These are phyloP conservation scores for Irpex sp. DNA, from an alignment of 1,284 basidiomycete genomes.

Conservation along the genomic window DNA sequence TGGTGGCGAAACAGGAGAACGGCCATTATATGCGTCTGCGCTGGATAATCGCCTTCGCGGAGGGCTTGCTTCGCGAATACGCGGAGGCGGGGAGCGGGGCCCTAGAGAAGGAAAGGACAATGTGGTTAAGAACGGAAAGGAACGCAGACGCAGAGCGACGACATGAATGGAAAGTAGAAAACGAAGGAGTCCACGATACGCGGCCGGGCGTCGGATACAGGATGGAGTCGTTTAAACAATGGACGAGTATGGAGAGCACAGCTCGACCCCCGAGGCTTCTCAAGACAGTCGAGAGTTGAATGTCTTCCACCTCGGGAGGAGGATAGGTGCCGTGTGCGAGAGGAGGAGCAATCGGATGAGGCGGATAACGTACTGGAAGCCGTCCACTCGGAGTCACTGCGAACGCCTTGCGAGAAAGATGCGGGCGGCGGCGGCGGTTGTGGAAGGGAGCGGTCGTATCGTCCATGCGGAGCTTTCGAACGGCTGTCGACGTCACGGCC, in stretches of 20 bases:
- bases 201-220: conserved; percentile 49
- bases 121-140: conserved; percentile 31
- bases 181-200: conserved; percentile 47
- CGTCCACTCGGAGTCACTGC: conserved; percentile 41
- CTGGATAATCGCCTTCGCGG: conserved; percentile 13
- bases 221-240: conserved; percentile 41
- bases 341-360: conserved; percentile 44
- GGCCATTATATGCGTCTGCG: conserved; percentile 17
- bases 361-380: conserved; percentile 77
- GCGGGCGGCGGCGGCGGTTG: conserved; percentile 14
- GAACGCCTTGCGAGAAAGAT: conserved; percentile 23
- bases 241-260: conserved; percentile 32
- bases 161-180: conserved; percentile 30
- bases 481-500: conserved; percentile 19
- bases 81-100: conserved; percentile 41
- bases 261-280: conserved; percentile 51
- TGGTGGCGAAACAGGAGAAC: conserved; percentile 14
- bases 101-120: conserved; percentile 49
- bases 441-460: conserved; percentile 14
- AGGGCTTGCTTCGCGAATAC: conserved; percentile 19
- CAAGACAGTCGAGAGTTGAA: conserved; percentile 40
- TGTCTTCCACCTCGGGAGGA: conserved; percentile 49
- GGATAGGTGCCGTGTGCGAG: conserved; percentile 36
- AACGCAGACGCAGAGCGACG: conserved; percentile 27
- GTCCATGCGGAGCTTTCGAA: conserved; percentile 17